Base-by-base conservation (phyloP, 306 rosid genomes). In the Citrullus amarus region DNA sequence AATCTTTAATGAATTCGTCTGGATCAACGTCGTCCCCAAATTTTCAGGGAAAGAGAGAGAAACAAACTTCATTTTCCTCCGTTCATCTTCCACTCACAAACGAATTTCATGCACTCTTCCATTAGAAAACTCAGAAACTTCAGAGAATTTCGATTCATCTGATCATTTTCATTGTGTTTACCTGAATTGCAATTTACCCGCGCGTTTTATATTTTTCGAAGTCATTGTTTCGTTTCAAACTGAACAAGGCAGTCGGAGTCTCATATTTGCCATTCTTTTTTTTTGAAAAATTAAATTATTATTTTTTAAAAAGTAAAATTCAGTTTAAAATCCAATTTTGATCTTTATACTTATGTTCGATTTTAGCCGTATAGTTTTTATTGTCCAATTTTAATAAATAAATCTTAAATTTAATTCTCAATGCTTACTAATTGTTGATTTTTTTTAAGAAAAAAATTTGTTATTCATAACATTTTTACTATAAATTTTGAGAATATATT, bases 21-120 rank as follows among this genome's bases (percentile, higher is more conserved):
- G 17, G 80, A 59, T 59, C 25, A 60, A 39, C 8, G 69, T 44
- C 20, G 51, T 60, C 32, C 41, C 57, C 73, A 59, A 67, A 28
- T 25, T 44, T 78, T 78, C 60, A 44, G 80, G 73, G 80, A 44
- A 41, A 61, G 54, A 56, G 16, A 62, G 22, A 71, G 39, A 48
- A 48, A 25, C 13, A 13, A 69, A 69, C 38, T 51, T 55, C 13
- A 15, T 25, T 53, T 74, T 56, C 62, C 60, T 53, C 62, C 46
- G 78, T 74, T 74, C 36, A 20, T 46, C 39, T 46, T 25, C 38
- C 39, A 15, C 1, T 30, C 46, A 53, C 3, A 53, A 75, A 75
- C 46, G 78, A 57, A 8, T 57, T 75, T 75, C 32, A 75, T 55
- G 51, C 16, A 65, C 11, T 32, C 20, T 32, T 63, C 70, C 15